phyloP scores from a whole-genome alignment of 2,329 filamentous ascomycete genomes.

The Sphaerulina vaccinii region DNA sequence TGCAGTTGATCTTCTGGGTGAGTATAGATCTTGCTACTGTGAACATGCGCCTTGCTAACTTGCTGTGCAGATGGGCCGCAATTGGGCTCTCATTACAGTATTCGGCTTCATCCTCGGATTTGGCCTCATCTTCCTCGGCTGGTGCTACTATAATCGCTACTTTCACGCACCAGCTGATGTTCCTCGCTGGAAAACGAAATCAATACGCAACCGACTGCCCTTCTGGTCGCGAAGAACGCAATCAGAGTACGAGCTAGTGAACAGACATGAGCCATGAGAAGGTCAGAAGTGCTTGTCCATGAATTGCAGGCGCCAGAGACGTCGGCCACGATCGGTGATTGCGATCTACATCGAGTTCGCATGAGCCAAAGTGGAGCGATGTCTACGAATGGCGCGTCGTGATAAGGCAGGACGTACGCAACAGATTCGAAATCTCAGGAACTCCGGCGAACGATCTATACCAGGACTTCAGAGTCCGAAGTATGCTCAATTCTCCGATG shows the following conservation, averaged over 20 bases:
- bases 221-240: slow-evolving; percentile 34
- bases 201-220: slow-evolving; percentile 26
- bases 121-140: slow-evolving; percentile 48
- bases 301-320: not conserved
- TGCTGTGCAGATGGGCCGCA: slow-evolving; percentile 41
- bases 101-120: slow-evolving; percentile 52
- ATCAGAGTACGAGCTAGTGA: slow-evolving; percentile 34
- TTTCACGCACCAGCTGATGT: slow-evolving; percentile 26
- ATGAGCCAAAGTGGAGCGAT: not conserved
- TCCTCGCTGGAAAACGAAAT: slow-evolving; percentile 29
- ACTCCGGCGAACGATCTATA: no score
- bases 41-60: slow-evolving; percentile 20
- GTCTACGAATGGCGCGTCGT: not conserved
- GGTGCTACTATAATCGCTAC: slow-evolving; percentile 53
- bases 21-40: slow-evolving; percentile 19
- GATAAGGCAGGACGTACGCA: no score
- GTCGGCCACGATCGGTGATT: no score
- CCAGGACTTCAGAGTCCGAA: not conserved
- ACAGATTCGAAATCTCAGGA: no score
- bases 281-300: not conserved
- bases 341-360: no score
- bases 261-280: slow-evolving; percentile 31
- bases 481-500: not conserved
- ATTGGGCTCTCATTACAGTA: slow-evolving; percentile 57
- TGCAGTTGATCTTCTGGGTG: slow-evolving; percentile 64